Conservation (phyloP, 2,329 filamentous ascomycete genomes). For the Dendrostoma leiphaemia region DNA sequence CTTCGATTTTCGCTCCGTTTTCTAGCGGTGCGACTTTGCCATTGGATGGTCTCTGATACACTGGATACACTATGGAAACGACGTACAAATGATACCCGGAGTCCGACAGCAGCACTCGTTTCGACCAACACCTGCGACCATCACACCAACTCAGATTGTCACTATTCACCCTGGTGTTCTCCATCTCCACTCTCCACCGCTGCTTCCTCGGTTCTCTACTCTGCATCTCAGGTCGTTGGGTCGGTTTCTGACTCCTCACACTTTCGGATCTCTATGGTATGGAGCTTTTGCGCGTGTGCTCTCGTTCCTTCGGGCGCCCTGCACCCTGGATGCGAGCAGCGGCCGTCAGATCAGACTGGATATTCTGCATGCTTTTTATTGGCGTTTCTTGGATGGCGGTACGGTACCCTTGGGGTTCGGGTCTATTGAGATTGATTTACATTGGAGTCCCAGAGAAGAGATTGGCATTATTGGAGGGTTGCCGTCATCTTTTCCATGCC, state of each 20-base stretch:
- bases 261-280: too few relatives aligned
- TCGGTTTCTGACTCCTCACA: background rate
- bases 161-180: background rate
- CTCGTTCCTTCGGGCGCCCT: too few relatives aligned
- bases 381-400: background rate
- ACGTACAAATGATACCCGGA: conserved; percentile 25
- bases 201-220: conserved; percentile 16
- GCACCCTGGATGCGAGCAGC: background rate
- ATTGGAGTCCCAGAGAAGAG: background rate
- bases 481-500: background rate
- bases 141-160: background rate
- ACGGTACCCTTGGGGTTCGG: background rate
- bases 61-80: conserved; percentile 13
- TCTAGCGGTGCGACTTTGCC: background rate
- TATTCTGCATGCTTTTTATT: background rate
- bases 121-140: background rate
- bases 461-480: background rate
- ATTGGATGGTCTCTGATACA: background rate
- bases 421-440: background rate
- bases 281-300: too few relatives aligned
- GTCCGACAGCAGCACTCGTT: conserved; percentile 18
- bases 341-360: background rate
- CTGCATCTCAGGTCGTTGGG: conserved; percentile 1
- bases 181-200: conserved; percentile 21
- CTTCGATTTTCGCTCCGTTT: background rate